These are phyloP conservation scores for Aspergillus caelatus DNA, from an alignment of 2,329 filamentous ascomycete genomes.

Conservation along the genomic window DNA sequence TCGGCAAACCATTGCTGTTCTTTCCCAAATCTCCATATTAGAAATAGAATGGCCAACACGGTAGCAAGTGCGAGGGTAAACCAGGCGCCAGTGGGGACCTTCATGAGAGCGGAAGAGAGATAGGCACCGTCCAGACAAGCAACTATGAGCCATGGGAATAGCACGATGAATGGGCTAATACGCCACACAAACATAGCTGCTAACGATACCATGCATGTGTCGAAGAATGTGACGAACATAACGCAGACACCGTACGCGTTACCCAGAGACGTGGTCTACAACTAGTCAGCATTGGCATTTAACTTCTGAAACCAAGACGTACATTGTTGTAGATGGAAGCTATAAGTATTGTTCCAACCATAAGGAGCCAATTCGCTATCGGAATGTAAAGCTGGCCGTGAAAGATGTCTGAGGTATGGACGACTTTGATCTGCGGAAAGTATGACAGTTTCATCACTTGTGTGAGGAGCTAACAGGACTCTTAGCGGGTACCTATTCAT, in stretches of 20 bases:
- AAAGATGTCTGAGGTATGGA: constrained; percentile 70
- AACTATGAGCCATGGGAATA: constrained; percentile 55
- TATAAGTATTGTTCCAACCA: constrained; percentile 74
- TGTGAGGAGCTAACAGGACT: constrained; percentile 52
- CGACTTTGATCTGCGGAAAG: constrained; percentile 73
- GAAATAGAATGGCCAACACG: constrained; percentile 65
- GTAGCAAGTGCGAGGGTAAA: constrained; percentile 70
- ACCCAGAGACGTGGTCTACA: constrained; percentile 66
- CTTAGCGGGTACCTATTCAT: neutral
- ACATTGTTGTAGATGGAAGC: constrained; percentile 72
- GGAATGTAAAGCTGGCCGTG: constrained; percentile 79
- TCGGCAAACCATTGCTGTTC: constrained; percentile 76
- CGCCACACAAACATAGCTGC: constrained; percentile 75
- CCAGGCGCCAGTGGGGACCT: constrained; percentile 77
- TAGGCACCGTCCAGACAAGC: constrained; percentile 63
- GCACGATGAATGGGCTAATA: constrained; percentile 66
- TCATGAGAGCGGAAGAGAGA: constrained; percentile 69
- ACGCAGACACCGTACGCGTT: constrained; percentile 80
- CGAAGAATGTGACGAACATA: constrained; percentile 78
- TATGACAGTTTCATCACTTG: constrained; percentile 75
- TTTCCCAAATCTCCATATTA: constrained; percentile 79
- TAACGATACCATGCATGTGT: constrained; percentile 72
- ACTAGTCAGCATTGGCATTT: constrained; percentile 3
- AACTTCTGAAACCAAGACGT: neutral
- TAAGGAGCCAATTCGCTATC: constrained; percentile 74